phyloP scores from a whole-genome alignment of 2,329 filamentous ascomycete genomes.

The Pseudocercospora macadamiae region DNA sequence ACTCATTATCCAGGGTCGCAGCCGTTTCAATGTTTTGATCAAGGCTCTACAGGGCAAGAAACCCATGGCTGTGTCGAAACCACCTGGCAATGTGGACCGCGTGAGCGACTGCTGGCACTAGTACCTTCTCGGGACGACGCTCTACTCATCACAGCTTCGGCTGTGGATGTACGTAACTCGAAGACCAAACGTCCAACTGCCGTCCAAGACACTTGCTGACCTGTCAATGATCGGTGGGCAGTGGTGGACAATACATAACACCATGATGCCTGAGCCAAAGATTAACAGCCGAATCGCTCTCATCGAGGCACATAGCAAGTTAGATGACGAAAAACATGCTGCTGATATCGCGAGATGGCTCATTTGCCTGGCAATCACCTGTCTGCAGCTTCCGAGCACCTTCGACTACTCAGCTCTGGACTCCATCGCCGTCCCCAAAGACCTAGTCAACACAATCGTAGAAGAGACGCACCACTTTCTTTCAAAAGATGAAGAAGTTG shows the following conservation, averaged over 20 bases:
- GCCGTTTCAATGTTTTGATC: background rate
- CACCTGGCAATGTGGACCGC: background rate
- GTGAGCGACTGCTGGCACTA: background rate
- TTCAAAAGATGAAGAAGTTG: background rate
- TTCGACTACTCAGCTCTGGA: conserved; percentile 3
- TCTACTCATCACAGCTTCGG: conserved; percentile 2
- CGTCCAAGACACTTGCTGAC: background rate
- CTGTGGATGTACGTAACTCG: background rate
- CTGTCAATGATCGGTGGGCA: background rate
- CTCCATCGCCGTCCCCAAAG: background rate
- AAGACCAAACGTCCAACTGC: too few relatives aligned
- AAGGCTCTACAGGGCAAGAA: background rate
- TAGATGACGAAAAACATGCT: background rate
- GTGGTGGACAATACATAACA: conserved; percentile 14
- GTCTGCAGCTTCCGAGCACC: conserved; percentile 7
- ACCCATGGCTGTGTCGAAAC: background rate
- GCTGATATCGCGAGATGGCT: conserved; percentile 4
- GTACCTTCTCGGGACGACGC: conserved; percentile 9
- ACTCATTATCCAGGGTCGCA: background rate
- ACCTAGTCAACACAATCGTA: background rate
- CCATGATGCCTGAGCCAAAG: conserved; percentile 4
- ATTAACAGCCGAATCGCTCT: conserved; percentile 1
- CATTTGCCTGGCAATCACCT: conserved; percentile 7
- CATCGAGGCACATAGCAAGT: conserved; percentile 5
- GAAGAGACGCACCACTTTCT: background rate